A percentile compares a stretch with the other conserved stretches of the same genome.
Evolutionary conservation across 2,329 filamentous ascomycete genomes (phyloP).

Genomic region (Exophiala oligosperma): DNA sequence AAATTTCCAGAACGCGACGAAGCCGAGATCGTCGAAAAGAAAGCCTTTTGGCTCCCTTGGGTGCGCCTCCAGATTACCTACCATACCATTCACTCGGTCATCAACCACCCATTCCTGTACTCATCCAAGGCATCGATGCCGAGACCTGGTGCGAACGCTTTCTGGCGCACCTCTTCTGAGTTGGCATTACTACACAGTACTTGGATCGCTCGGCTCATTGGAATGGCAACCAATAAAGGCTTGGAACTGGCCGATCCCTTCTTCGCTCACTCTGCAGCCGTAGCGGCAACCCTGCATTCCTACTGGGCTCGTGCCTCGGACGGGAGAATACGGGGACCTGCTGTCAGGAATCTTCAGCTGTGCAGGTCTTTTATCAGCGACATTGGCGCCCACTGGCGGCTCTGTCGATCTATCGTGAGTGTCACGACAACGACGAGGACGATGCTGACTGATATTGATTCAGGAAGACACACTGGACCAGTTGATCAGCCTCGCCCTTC

Average conservation of each 20-base stretch:
- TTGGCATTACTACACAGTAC: slow-evolving; percentile 54
- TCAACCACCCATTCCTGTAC: slow-evolving; percentile 35
- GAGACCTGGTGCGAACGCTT: slow-evolving; percentile 51
- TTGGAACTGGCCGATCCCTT: slow-evolving; percentile 53
- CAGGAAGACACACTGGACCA: too few species aligned
- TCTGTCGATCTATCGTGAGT: too few species aligned
- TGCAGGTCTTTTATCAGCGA: too few species aligned
- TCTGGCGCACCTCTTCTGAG: slow-evolving; percentile 55
- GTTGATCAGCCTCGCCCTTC: too few species aligned
- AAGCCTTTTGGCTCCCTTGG: slow-evolving; percentile 38
- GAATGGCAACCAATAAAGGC: slow-evolving; percentile 28
- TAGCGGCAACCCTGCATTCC: slow-evolving; percentile 55
- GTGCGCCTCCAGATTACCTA: slow-evolving; percentile 35
- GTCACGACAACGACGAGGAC: too few species aligned
- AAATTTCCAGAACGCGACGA: slow-evolving; percentile 20
- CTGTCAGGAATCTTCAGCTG: too few species aligned
- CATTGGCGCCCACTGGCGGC: too few species aligned
- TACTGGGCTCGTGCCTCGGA: slow-evolving; percentile 36
- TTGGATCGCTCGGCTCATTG: slow-evolving; percentile 33
- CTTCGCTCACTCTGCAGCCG: slow-evolving; percentile 53
- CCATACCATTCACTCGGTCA: slow-evolving; percentile 34
- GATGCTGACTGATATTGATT: too few species aligned
- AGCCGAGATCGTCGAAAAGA: slow-evolving; percentile 23
- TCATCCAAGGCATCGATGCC: slow-evolving; percentile 13
- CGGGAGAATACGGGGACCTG: too few species aligned